phyloP scores from a whole-genome alignment of 306 rosid species.

The Quercus suber region DNA sequence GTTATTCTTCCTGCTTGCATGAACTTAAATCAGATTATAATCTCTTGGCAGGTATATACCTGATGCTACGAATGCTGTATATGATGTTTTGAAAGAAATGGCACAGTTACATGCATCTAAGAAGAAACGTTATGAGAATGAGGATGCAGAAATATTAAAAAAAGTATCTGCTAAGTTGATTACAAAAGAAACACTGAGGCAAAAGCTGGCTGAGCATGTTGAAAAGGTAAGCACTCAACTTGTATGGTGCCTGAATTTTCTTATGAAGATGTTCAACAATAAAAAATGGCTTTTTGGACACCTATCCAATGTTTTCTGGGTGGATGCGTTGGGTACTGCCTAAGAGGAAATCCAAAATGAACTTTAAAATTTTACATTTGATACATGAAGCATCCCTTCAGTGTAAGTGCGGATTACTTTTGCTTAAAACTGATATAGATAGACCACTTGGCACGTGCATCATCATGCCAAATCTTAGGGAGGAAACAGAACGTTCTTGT shows the following conservation, averaged over 20 bases:
- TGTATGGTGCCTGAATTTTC: constrained; percentile 4
- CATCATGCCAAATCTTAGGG: background rate
- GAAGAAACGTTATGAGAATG: constrained; percentile 51
- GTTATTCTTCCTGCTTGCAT: constrained; percentile 5
- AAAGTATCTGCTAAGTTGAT: constrained; percentile 56
- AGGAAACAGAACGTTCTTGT: background rate
- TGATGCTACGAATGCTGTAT: constrained; percentile 67
- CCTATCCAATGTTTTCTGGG: background rate
- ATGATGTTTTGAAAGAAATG: constrained; percentile 63
- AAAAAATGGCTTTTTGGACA: background rate
- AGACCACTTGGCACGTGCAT: background rate
- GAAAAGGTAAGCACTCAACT: constrained; percentile 60
- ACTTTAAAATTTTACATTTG: background rate
- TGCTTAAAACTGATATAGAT: background rate
- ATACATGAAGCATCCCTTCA: background rate
- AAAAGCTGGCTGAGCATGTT: constrained; percentile 86
- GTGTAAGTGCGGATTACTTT: background rate
- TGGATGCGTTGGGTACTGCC: background rate
- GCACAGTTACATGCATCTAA: constrained; percentile 51
- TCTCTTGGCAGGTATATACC: constrained; percentile 70
- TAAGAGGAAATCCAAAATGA: background rate
- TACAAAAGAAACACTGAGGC: constrained; percentile 70
- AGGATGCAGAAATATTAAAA: constrained; percentile 55
- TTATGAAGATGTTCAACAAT: background rate
- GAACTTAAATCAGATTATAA: constrained; percentile 18